A percentile compares a stretch with the other conserved stretches of the same genome.
Evolutionary conservation across 1,284 basidiomycete genomes (phyloP).

Genomic region (Chalciporus sp.): DNA sequence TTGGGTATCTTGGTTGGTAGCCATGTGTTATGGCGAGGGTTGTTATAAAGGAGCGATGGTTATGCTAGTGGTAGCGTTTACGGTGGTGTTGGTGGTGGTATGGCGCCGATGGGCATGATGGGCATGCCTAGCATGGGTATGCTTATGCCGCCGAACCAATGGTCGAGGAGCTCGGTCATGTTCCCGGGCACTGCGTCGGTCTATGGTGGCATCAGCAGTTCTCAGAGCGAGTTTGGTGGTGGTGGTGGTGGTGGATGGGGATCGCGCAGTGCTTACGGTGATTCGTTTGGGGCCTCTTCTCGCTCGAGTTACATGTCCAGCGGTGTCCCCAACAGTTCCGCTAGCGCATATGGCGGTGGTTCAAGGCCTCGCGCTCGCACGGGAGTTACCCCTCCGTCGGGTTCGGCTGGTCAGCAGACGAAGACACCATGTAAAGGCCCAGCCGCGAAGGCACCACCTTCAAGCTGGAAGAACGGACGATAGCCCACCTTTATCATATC

Average conservation of each 20-base stretch:
- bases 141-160: constrained; percentile 41
- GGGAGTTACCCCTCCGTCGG: constrained; percentile 21
- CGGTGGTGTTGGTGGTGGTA: constrained; percentile 34
- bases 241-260: constrained; percentile 51
- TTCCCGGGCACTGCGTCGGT: constrained; percentile 54
- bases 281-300: constrained; percentile 51
- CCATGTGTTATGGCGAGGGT: too few species aligned
- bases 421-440: constrained; percentile 15
- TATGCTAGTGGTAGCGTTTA: constrained; percentile 41
- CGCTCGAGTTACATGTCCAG: constrained; percentile 7
- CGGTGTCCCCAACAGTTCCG: constrained; percentile 10
- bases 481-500: constrained; percentile 2
- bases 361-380: constrained; percentile 31
- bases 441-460: constrained; percentile 25
- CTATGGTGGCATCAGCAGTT: constrained; percentile 53
- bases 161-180: constrained; percentile 45
- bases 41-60: too few species aligned
- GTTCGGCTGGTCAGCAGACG: constrained; percentile 1
- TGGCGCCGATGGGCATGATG: constrained; percentile 42
- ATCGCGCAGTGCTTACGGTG: constrained; percentile 68
- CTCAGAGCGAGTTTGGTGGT: constrained; percentile 54
- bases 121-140: constrained; percentile 43
- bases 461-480: constrained; percentile 36
- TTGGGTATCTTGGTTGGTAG: too few species aligned
- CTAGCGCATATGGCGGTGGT: constrained; percentile 24